A percentile compares a stretch with the other conserved stretches of the same genome.
phyloP scores from a whole-genome alignment of 108 stramenopile species.

The Cyclostephanos tholiformis region DNA sequence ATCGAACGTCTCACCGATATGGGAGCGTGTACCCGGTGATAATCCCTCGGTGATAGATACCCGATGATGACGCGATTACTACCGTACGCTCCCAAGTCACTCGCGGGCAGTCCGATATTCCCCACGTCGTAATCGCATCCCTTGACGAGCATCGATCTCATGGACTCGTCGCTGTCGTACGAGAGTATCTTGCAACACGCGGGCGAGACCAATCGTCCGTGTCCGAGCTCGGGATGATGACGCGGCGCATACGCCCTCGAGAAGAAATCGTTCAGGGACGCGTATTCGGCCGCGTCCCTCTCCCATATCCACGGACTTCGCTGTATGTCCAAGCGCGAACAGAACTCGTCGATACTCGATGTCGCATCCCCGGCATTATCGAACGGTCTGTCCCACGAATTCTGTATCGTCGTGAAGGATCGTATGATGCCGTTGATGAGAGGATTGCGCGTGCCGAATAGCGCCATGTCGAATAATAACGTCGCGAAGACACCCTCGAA shows the following conservation, averaged over 20 bases:
- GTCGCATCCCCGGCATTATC: constrained; percentile 13
- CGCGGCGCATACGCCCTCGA: constrained; percentile 36
- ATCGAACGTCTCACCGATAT: constrained; percentile 9
- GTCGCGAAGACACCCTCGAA: constrained; percentile 58
- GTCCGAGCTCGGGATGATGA: constrained; percentile 25
- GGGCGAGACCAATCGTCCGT: constrained; percentile 33
- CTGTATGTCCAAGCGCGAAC: constrained; percentile 35
- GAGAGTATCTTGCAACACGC: constrained; percentile 41
- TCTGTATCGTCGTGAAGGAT: constrained; percentile 49
- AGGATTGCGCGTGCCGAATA: constrained; percentile 46
- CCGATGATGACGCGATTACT: constrained; percentile 38
- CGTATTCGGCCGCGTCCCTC: constrained; percentile 20
- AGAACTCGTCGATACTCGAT: constrained; percentile 35
- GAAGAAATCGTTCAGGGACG: constrained; percentile 53
- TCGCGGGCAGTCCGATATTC: constrained; percentile 37
- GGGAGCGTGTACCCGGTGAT: constrained; percentile 53
- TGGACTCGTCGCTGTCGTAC: constrained; percentile 26
- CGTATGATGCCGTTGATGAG: constrained; percentile 45
- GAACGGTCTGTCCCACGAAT: constrained; percentile 50
- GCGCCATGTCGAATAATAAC: constrained; percentile 51
- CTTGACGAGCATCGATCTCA: constrained; percentile 46
- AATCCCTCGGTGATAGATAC: constrained; percentile 50
- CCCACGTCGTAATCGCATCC: constrained; percentile 46
- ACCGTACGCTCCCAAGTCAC: constrained; percentile 31
- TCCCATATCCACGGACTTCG: constrained; percentile 53